Conservation (phyloP, 495 filamentous ascomycete species). For the Penicillium longicatenatum region DNA sequence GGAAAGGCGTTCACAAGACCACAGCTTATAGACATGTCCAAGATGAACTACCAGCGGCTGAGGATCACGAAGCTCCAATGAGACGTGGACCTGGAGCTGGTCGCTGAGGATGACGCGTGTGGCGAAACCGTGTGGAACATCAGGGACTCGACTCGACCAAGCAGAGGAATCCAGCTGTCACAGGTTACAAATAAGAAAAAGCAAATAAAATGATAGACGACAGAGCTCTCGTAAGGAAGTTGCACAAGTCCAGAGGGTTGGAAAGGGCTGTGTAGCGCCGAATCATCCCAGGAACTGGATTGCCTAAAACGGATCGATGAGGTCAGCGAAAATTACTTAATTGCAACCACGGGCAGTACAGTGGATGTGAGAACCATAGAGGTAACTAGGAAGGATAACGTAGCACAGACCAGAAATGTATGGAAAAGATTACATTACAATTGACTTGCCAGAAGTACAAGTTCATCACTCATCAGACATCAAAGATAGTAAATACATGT, state of each 20-base stretch:
- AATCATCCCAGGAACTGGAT: background rate
- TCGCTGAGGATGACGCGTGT: constrained; percentile 27
- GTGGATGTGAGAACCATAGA: too few species aligned
- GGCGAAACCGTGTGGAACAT: constrained; percentile 27
- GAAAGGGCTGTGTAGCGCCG: background rate
- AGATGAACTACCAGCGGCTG: background rate
- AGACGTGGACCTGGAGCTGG: constrained; percentile 17
- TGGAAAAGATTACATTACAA: constrained; percentile 28
- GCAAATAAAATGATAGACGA: background rate
- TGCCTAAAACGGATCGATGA: constrained; percentile 21
- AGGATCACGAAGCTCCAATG: constrained; percentile 11
- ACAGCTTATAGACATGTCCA: background rate
- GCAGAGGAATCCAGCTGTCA: background rate
- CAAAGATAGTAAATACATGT: constrained; percentile 33
- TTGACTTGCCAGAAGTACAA: constrained; percentile 30
- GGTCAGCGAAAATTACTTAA: constrained; percentile 15
- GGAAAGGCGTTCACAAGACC: background rate
- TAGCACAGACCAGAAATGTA: background rate
- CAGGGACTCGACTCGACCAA: constrained; percentile 6
- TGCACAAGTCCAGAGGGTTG: background rate
- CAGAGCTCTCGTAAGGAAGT: too few species aligned
- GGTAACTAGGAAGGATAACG: too few species aligned
- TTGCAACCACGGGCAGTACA: too few species aligned
- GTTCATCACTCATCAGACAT: constrained; percentile 30
- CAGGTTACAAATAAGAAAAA: background rate